These are phyloP conservation scores for Albatrellus ellisii DNA, from an alignment of 768 basidiomycete species.

Conservation along the genomic window DNA sequence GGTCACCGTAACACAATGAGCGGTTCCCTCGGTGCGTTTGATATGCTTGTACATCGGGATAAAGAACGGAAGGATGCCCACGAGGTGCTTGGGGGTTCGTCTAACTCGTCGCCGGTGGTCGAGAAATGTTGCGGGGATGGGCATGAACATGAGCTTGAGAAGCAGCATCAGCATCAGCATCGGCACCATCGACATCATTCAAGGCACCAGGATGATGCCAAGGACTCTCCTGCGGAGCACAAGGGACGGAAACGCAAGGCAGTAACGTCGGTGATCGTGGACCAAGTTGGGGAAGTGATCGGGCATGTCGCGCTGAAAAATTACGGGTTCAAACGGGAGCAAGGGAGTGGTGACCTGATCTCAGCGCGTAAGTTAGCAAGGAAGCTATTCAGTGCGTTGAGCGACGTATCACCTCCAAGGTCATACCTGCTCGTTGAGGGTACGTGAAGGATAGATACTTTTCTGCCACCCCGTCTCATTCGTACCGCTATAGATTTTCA, in stretches of 20 bases:
- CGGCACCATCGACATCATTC: not conserved
- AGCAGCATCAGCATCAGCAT: too few relatives aligned
- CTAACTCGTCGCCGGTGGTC: conserved; percentile 4
- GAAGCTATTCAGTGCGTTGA: conserved; percentile 53
- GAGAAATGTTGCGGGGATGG: conserved; percentile 3
- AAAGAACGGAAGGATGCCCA: conserved; percentile 4
- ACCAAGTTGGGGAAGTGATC: conserved; percentile 55
- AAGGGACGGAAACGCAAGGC: conserved; percentile 33
- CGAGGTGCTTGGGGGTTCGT: not conserved
- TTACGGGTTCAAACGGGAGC: conserved; percentile 42
- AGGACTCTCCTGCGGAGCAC: conserved; percentile 18
- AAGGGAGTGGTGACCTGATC: conserved; percentile 38
- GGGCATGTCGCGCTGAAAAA: conserved; percentile 60
- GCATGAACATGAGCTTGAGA: conserved; percentile 5
- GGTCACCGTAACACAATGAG: conserved; percentile 28
- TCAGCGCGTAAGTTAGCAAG: conserved; percentile 57
- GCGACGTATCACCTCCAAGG: conserved; percentile 43
- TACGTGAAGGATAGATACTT: conserved; percentile 16
- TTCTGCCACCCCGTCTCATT: conserved; percentile 1
- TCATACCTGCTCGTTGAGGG: conserved; percentile 57
- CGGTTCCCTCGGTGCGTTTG: conserved; percentile 9
- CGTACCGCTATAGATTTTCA: conserved; percentile 43
- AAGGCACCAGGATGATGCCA: not conserved
- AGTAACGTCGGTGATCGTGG: conserved; percentile 56
- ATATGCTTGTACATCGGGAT: conserved; percentile 9